phyloP scores from a whole-genome alignment of 2,329 filamentous ascomycete species.

The Penicillium sp. region DNA sequence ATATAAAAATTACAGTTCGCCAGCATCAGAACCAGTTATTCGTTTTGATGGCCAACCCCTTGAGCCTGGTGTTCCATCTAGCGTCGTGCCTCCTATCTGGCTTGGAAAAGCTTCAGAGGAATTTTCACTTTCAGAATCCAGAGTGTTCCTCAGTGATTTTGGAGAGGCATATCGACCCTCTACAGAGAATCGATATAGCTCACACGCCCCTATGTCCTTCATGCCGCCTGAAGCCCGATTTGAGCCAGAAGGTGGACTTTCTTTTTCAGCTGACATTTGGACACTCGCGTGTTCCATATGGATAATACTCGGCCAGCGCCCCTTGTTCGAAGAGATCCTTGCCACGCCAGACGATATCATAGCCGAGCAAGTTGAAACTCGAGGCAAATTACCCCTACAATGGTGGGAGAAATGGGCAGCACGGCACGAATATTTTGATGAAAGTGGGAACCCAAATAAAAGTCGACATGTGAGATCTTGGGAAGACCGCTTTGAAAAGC shows the following conservation, averaged over 20 bases:
- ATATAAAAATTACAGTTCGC: background rate
- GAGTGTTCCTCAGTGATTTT: background rate
- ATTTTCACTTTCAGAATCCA: background rate
- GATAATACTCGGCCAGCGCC: slow-evolving; percentile 30
- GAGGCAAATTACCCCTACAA: slow-evolving; percentile 24
- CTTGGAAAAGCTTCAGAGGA: background rate
- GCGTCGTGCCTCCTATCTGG: background rate
- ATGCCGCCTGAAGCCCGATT: slow-evolving; percentile 38
- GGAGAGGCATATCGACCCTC: background rate
- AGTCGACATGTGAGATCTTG: slow-evolving; percentile 10
- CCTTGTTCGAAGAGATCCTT: slow-evolving; percentile 28
- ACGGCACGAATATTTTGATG: slow-evolving; percentile 6
- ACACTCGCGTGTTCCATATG: slow-evolving; percentile 28
- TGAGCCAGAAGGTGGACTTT: slow-evolving; percentile 26
- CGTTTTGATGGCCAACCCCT: background rate
- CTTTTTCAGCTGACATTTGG: slow-evolving; percentile 38
- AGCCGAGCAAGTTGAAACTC: slow-evolving; percentile 28
- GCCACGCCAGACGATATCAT: slow-evolving; percentile 28
- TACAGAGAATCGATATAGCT: slow-evolving; percentile 7
- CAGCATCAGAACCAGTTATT: background rate
- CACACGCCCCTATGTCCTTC: slow-evolving; percentile 28
- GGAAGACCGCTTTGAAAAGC: slow-evolving; percentile 13
- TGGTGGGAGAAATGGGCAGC: slow-evolving; percentile 22
- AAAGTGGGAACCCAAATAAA: slow-evolving; percentile 7
- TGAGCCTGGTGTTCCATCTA: background rate